phyloP scores from a whole-genome alignment of 108 stramenopile species.

The Skeletonema grethae region DNA sequence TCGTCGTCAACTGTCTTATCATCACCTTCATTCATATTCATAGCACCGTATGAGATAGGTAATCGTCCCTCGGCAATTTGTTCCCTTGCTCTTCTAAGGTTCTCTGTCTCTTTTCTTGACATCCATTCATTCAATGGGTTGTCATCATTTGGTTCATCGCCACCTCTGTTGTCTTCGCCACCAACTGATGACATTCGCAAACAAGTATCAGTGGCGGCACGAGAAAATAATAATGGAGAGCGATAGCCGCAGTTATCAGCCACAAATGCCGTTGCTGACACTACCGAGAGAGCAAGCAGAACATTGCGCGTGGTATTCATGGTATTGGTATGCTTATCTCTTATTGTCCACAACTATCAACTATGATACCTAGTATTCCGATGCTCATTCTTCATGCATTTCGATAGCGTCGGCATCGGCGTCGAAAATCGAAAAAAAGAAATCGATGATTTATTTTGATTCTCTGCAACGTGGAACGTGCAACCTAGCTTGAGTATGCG shows the following conservation, averaged over 20 bases:
- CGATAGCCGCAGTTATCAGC: neutral
- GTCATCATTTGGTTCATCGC: slow-evolving; percentile 10
- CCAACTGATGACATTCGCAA: slow-evolving; percentile 18
- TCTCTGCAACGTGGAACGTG: no score
- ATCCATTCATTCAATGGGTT: slow-evolving; percentile 47
- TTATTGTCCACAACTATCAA: neutral
- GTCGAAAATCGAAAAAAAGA: no score
- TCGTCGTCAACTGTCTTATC: neutral
- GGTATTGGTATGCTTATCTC: neutral
- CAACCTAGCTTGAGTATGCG: no score
- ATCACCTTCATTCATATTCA: slow-evolving; percentile 13
- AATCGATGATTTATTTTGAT: no score
- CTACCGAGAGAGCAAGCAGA: slow-evolving; percentile 5
- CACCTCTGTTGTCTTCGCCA: slow-evolving; percentile 9
- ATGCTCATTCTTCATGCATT: no score
- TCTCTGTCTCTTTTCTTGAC: slow-evolving; percentile 16
- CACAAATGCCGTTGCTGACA: slow-evolving; percentile 12
- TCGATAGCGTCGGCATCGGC: no score
- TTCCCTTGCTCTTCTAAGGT: slow-evolving; percentile 12
- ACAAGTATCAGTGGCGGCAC: neutral
- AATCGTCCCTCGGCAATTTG: slow-evolving; percentile 31
- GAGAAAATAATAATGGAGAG: neutral
- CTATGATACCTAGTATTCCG: no score
- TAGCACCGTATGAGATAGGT: slow-evolving; percentile 42
- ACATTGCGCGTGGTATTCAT: neutral